These are phyloP conservation scores for Citrus glauca DNA, from an alignment of 345 rosid genomes.

Conservation along the genomic window DNA sequence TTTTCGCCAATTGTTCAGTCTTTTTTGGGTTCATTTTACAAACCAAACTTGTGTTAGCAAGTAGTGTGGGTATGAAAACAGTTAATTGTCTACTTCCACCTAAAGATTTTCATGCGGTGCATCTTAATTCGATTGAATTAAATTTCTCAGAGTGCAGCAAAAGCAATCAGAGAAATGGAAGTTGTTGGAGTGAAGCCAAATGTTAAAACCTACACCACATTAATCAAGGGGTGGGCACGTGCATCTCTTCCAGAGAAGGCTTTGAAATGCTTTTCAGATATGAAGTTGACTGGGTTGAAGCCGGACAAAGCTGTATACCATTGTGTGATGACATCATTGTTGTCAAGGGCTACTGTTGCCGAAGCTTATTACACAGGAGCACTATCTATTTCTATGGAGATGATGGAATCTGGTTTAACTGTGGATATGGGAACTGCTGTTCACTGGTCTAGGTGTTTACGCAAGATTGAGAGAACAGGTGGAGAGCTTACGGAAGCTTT, in stretches of 20 bases:
- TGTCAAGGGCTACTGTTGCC: constrained; percentile 77
- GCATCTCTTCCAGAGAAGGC: constrained; percentile 96
- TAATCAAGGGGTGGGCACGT: constrained; percentile 92
- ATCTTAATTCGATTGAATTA: background rate
- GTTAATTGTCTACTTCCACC: background rate
- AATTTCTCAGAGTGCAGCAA: constrained; percentile 62
- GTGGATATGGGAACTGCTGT: constrained; percentile 97
- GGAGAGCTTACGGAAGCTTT: constrained; percentile 87
- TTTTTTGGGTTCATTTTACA: background rate
- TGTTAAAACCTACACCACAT: constrained; percentile 82
- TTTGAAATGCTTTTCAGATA: constrained; percentile 68
- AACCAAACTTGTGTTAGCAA: background rate
- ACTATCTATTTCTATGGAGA: constrained; percentile 62
- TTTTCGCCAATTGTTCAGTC: background rate
- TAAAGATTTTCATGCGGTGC: background rate
- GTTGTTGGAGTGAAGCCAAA: constrained; percentile 66
- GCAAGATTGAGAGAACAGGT: constrained; percentile 82
- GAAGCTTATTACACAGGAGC: constrained; percentile 68
- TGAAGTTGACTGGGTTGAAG: constrained; percentile 72
- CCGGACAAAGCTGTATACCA: constrained; percentile 91
- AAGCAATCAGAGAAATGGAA: constrained; percentile 67
- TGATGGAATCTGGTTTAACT: constrained; percentile 63
- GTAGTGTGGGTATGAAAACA: background rate
- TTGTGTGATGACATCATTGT: constrained; percentile 79
- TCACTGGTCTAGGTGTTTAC: constrained; percentile 80